Percentiles rank a stretch among this genome's conserved stretches.
Conservation (phyloP, 2,329 filamentous ascomycete genomes). For the Hypoxylon rubiginosum region DNA sequence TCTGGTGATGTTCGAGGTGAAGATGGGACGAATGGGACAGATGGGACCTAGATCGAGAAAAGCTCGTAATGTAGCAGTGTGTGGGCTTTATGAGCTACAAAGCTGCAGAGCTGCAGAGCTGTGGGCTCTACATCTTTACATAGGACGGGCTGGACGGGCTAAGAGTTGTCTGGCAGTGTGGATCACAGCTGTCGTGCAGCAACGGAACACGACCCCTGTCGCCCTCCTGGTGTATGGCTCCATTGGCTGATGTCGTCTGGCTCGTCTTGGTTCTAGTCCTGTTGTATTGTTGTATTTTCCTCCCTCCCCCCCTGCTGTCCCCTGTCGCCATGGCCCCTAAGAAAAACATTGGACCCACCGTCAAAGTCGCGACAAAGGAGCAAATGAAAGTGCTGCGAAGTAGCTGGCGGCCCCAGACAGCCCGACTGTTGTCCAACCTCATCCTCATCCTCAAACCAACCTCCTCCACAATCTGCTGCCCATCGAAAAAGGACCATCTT, state of each 20-base stretch:
- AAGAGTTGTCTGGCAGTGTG: conserved; percentile 7
- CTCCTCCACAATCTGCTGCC: conserved; percentile 40
- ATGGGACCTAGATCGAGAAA: conserved; percentile 8
- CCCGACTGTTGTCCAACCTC: conserved; percentile 46
- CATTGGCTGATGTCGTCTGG: not conserved
- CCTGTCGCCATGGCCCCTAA: conserved; percentile 19
- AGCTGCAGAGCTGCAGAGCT: too few relatives aligned
- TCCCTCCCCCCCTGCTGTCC: not conserved
- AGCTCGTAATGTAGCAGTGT: not conserved
- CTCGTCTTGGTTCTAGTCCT: not conserved
- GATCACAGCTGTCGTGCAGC: conserved; percentile 48
- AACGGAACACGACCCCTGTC: conserved; percentile 31
- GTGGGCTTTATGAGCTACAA: conserved; percentile 1
- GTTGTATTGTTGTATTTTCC: too few relatives aligned
- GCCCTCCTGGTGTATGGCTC: not conserved
- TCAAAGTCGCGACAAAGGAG: conserved; percentile 44
- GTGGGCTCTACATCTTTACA: too few relatives aligned
- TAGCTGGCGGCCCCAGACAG: conserved; percentile 40
- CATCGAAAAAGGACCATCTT: conserved; percentile 38
- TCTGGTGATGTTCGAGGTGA: conserved; percentile 17
- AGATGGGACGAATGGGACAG: not conserved
- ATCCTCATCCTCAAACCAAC: conserved; percentile 46
- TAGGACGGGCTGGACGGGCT: too few relatives aligned
- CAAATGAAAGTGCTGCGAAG: conserved; percentile 27
- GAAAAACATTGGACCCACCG: conserved; percentile 41